These are phyloP conservation scores for Geotrichum candidum DNA, from an alignment of 1,139 yeast genomes.

Conservation along the genomic window DNA sequence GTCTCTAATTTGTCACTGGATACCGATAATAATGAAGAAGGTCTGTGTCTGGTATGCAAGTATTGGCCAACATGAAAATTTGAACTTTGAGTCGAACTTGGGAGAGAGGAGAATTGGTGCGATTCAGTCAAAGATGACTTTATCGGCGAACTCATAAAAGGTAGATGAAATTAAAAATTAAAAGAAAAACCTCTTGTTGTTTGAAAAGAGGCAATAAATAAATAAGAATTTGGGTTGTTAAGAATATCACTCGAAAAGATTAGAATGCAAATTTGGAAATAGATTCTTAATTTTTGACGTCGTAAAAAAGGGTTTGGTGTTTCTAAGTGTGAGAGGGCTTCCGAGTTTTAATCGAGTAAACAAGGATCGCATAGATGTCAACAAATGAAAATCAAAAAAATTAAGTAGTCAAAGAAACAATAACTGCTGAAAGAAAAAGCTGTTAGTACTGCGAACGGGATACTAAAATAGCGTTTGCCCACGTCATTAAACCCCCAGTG, in stretches of 20 bases:
- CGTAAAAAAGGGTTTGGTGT: not conserved
- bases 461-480: not conserved
- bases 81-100: not conserved
- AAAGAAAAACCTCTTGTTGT: not conserved
- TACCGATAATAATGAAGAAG: not conserved
- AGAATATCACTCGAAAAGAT: not conserved
- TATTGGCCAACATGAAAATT: constrained; percentile 1
- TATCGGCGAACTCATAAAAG: constrained; percentile 6
- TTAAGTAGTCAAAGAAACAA: not conserved
- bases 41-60: not conserved
- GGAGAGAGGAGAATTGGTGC: not conserved
- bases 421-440: not conserved
- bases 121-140: not conserved
- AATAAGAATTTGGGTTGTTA: not conserved
- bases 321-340: not conserved
- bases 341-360: not conserved
- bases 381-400: not conserved
- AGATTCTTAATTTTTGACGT: not conserved
- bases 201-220: not conserved
- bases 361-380: not conserved
- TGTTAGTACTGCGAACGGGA: not conserved
- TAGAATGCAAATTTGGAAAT: not conserved
- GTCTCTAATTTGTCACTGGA: not conserved
- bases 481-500: not conserved
- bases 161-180: not conserved